Percentiles rank a stretch among this genome's conserved stretches.
Evolutionary conservation across 306 rosid species (phyloP).

Genomic region (Rosa rugosa): DNA sequence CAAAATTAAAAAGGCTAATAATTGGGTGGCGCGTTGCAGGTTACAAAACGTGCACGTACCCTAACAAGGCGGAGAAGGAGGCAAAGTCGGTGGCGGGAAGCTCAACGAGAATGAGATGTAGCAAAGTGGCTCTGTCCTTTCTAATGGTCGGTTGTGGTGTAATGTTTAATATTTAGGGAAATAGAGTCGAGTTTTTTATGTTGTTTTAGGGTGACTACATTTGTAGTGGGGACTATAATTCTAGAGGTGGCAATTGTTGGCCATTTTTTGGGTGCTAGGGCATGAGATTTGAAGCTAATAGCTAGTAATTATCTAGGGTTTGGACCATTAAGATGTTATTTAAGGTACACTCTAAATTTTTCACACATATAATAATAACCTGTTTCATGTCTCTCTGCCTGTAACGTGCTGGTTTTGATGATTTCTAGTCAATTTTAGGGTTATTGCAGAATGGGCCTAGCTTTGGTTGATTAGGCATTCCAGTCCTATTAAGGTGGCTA

Average conservation of each 20-base stretch:
- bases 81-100: conserved; percentile 36
- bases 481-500: too few species aligned
- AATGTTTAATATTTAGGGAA: background rate
- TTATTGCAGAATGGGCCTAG: background rate
- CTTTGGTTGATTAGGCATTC: too few species aligned
- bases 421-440: background rate
- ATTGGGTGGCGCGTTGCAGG: conserved; percentile 37
- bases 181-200: background rate
- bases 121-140: background rate
- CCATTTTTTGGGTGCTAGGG: background rate
- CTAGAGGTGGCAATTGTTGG: background rate
- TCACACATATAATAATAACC: background rate
- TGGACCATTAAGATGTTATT: background rate
- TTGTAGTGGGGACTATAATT: background rate
- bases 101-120: conserved; percentile 19
- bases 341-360: background rate
- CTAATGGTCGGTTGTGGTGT: conserved; percentile 3
- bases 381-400: too few species aligned
- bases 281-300: background rate
- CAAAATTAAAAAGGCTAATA: background rate
- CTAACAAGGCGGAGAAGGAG: conserved; percentile 18
- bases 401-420: background rate
- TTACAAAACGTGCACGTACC: conserved; percentile 52
- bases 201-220: background rate
- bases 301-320: background rate